These are phyloP conservation scores for Wickerhamiella pararugosa DNA, from an alignment of 1,139 yeast genomes.

Conservation along the genomic window DNA sequence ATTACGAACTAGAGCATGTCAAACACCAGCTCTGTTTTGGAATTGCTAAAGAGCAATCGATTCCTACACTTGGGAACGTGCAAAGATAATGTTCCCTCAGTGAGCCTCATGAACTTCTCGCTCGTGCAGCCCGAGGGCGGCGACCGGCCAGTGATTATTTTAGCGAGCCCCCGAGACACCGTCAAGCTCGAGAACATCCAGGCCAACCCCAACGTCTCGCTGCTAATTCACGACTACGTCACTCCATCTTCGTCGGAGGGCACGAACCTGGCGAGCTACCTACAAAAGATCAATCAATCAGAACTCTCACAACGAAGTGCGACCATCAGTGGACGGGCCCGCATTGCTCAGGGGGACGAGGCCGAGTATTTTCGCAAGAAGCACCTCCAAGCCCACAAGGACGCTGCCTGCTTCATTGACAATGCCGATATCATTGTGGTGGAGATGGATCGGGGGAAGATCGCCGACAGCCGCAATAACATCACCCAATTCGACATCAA, in stretches of 20 bases:
- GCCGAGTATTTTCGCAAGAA: conserved; percentile 41
- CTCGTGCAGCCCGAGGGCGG: conserved; percentile 32
- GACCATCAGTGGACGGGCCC: conserved; percentile 60
- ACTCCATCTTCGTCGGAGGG: conserved; percentile 21
- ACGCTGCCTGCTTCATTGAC: conserved; percentile 56
- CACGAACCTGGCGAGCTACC: conserved; percentile 36
- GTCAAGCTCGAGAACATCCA: conserved; percentile 53
- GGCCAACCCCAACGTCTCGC: conserved; percentile 58
- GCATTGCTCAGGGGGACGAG: conserved; percentile 33
- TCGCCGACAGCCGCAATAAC: conserved; percentile 68
- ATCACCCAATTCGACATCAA: conserved; percentile 19
- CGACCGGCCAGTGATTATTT: conserved; percentile 37
- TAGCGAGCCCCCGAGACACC: conserved; percentile 56
- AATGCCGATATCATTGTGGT: conserved; percentile 53
- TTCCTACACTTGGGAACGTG: conserved; percentile 68
- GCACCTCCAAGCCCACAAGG: conserved; percentile 38
- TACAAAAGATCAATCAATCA: conserved; percentile 58
- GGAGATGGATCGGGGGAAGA: conserved; percentile 48
- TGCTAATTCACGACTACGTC: conserved; percentile 55
- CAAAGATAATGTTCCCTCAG: conserved; percentile 55
- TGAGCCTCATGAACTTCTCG: conserved; percentile 77
- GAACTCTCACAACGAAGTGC: conserved; percentile 48
- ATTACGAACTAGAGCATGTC: too few relatives aligned
- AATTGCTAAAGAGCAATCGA: conserved; percentile 12
- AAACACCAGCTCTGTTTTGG: too few relatives aligned